Evolutionary conservation across 1,284 basidiomycete genomes (phyloP).

Genomic region (Tilletia caries): DNA sequence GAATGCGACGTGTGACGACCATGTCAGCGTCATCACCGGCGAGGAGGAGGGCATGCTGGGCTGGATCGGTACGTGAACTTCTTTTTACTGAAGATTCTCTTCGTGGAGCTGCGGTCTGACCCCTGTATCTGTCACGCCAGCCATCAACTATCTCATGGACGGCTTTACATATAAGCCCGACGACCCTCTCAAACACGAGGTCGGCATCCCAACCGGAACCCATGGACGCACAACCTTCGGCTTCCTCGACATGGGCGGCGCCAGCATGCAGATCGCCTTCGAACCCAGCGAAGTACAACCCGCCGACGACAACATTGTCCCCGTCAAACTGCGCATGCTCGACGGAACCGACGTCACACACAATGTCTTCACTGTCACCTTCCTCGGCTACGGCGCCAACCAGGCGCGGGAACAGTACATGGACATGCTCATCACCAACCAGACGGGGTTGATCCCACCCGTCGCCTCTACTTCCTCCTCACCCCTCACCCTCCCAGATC

Average conservation of each 20-base stretch:
- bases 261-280: slow-evolving; percentile 97
- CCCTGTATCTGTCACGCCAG: not conserved
- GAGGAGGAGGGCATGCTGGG: slow-evolving; percentile 98
- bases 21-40: slow-evolving; percentile 89
- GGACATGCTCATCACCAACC: slow-evolving; percentile 64
- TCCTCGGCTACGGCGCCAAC: slow-evolving; percentile 97
- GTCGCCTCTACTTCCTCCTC: not conserved
- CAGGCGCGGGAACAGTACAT: slow-evolving; percentile 87
- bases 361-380: slow-evolving; percentile 94
- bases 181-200: slow-evolving; percentile 24
- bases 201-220: slow-evolving; percentile 54
- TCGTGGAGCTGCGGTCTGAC: not conserved
- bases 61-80: slow-evolving; percentile 68
- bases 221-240: slow-evolving; percentile 73
- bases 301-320: slow-evolving; percentile 60
- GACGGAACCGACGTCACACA: slow-evolving; percentile 82
- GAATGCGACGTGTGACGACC: slow-evolving; percentile 76
- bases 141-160: slow-evolving; percentile 98
- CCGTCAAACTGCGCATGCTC: slow-evolving; percentile 76
- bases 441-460: slow-evolving; percentile 37
- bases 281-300: slow-evolving; percentile 63
- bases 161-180: slow-evolving; percentile 70
- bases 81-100: not conserved
- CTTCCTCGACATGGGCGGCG: slow-evolving; percentile 98
- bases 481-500: slow-evolving; percentile 62